Conservation (phyloP, 2,329 filamentous ascomycete species). For the Cytospora mali region DNA sequence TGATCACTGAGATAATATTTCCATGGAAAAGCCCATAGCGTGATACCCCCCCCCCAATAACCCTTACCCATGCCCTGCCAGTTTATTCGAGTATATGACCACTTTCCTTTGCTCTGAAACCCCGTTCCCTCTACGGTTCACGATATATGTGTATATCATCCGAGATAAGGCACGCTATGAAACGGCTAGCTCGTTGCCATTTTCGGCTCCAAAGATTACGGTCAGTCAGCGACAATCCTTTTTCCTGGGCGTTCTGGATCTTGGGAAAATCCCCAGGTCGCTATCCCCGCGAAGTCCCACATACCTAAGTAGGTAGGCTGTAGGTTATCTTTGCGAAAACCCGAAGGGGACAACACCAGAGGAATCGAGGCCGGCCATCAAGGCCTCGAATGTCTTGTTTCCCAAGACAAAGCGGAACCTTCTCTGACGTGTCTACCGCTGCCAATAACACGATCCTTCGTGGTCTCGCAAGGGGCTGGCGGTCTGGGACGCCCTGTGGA, state of each 20-base stretch:
- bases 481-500: constrained; percentile 16
- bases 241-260: no score
- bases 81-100: not conserved
- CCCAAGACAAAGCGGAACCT: not conserved
- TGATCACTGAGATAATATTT: not conserved
- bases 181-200: no score
- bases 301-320: no score
- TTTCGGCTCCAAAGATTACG: no score
- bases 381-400: not conserved
- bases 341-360: not conserved
- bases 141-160: no score
- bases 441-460: not conserved
- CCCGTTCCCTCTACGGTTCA: no score
- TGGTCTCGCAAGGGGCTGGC: constrained; percentile 8
- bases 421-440: constrained; percentile 8
- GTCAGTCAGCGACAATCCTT: no score
- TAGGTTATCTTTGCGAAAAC: no score
- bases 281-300: no score
- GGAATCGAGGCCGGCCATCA: not conserved
- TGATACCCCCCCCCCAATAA: not conserved
- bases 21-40: not conserved
- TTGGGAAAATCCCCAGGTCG: no score
- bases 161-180: no score
- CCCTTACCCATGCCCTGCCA: not conserved
- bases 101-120: not conserved